phyloP scores from a whole-genome alignment of 768 basidiomycete genomes.

The Amanita pseudoporphyria region DNA sequence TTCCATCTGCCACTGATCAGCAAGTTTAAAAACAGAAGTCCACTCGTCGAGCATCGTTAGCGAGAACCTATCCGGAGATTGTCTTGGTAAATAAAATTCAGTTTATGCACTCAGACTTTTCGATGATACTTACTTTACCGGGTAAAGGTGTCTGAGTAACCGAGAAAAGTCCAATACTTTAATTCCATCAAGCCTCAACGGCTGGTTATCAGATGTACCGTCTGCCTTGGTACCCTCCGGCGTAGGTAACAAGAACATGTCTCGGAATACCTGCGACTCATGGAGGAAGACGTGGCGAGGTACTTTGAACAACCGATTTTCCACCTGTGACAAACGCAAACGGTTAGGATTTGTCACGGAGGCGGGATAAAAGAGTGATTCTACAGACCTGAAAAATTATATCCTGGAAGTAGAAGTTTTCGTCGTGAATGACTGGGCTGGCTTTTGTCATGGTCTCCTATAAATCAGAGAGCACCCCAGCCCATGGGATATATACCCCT shows the following conservation, averaged over 20 bases:
- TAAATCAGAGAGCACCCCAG: background rate
- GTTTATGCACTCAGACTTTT: background rate
- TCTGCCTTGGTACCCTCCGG: conserved; percentile 13
- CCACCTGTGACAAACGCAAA: conserved; percentile 19
- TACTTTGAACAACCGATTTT: conserved; percentile 27
- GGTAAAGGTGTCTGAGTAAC: conserved; percentile 14
- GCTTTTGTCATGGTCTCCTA: background rate
- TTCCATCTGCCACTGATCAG: conserved; percentile 26
- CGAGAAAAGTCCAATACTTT: conserved; percentile 14
- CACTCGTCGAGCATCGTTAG: conserved; percentile 15
- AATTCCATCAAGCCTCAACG: conserved; percentile 19
- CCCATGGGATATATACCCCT: background rate
- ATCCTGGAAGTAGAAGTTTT: conserved; percentile 1
- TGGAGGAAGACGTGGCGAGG: conserved; percentile 24
- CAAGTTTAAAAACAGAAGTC: conserved; percentile 23
- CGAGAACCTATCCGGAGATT: background rate
- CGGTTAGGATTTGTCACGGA: background rate
- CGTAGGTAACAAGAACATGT: conserved; percentile 23
- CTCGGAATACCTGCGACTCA: conserved; percentile 24
- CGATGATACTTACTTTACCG: background rate
- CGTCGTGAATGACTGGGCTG: background rate
- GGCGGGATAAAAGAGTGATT: too few relatives aligned
- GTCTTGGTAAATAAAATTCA: background rate
- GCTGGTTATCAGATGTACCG: conserved; percentile 19
- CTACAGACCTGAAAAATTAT: background rate